Evolutionary conservation across 2,329 filamentous ascomycete genomes (phyloP).

Genomic region (Aspergillus luchuensis): DNA sequence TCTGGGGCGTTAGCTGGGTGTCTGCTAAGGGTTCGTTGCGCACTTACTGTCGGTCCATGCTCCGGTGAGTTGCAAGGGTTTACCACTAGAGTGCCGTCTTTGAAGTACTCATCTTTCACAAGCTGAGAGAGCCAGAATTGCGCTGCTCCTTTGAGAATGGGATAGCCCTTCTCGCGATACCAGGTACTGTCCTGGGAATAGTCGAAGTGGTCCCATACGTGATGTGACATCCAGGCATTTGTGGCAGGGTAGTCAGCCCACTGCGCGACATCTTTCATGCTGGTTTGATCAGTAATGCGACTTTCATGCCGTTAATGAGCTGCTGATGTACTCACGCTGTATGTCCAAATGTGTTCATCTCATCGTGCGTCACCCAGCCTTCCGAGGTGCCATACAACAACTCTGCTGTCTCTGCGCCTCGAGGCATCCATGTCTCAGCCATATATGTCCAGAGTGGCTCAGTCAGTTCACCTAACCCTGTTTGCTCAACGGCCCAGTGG

Average conservation of each 20-base stretch:
- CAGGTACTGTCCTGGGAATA: conserved; percentile 54
- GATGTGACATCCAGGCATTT: conserved; percentile 62
- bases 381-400: conserved; percentile 54
- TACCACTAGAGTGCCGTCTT: conserved; percentile 57
- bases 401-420: conserved; percentile 56
- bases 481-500: conserved; percentile 59
- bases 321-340: conserved; percentile 39
- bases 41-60: conserved; percentile 49
- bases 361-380: conserved; percentile 60
- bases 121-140: conserved; percentile 61
- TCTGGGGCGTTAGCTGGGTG: conserved; percentile 5
- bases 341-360: conserved; percentile 62
- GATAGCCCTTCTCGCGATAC: conserved; percentile 52
- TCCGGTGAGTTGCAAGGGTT: conserved; percentile 64
- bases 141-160: conserved; percentile 55
- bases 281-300: not conserved
- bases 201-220: conserved; percentile 59
- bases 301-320: no score
- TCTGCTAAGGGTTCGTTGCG: no score
- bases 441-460: conserved; percentile 57
- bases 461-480: conserved; percentile 51
- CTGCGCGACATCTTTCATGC: conserved; percentile 48
- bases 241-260: conserved; percentile 45
- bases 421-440: conserved; percentile 55
- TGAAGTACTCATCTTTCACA: conserved; percentile 52